phyloP scores from a whole-genome alignment of 2,329 filamentous ascomycete species.

The Parascedosporium putredinis region DNA sequence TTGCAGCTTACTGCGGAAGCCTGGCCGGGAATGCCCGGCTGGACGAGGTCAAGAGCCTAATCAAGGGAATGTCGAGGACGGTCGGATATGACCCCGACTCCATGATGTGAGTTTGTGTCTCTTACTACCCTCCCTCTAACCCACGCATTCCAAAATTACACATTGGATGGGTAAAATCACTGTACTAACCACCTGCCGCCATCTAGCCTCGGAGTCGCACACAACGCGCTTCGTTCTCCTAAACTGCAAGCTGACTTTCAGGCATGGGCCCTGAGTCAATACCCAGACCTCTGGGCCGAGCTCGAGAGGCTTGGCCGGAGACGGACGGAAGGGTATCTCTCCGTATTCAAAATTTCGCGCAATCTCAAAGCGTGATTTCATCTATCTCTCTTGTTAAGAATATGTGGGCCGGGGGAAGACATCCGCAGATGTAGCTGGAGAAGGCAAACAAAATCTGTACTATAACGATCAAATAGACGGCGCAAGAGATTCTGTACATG shows the following conservation, averaged over 20 bases:
- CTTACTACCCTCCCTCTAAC: background rate
- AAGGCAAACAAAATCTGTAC: slow-evolving; percentile 26
- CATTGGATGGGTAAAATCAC: too few species aligned
- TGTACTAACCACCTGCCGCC: slow-evolving; percentile 6
- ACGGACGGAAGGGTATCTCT: slow-evolving; percentile 31
- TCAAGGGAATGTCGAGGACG: slow-evolving; percentile 56
- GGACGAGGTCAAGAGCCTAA: slow-evolving; percentile 54
- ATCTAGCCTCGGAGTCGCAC: slow-evolving; percentile 59
- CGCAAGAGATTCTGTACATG: slow-evolving; percentile 10
- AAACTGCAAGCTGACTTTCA: slow-evolving; percentile 60
- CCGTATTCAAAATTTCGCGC: slow-evolving; percentile 38
- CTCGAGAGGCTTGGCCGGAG: slow-evolving; percentile 44
- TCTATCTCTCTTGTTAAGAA: too few species aligned
- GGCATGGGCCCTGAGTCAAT: slow-evolving; percentile 59
- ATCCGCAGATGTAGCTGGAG: background rate
- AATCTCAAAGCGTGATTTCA: slow-evolving; percentile 34
- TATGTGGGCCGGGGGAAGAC: slow-evolving; percentile 11
- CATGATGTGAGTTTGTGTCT: slow-evolving; percentile 54
- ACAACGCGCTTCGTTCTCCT: slow-evolving; percentile 60
- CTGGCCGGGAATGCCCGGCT: slow-evolving; percentile 63
- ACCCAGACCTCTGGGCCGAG: slow-evolving; percentile 59
- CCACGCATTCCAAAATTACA: background rate
- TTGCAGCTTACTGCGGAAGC: slow-evolving; percentile 66
- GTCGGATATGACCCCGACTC: slow-evolving; percentile 58
- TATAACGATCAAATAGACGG: slow-evolving; percentile 5